Base-by-base conservation (phyloP, 1,284 basidiomycete species). In the Fistulinella staudtii region DNA sequence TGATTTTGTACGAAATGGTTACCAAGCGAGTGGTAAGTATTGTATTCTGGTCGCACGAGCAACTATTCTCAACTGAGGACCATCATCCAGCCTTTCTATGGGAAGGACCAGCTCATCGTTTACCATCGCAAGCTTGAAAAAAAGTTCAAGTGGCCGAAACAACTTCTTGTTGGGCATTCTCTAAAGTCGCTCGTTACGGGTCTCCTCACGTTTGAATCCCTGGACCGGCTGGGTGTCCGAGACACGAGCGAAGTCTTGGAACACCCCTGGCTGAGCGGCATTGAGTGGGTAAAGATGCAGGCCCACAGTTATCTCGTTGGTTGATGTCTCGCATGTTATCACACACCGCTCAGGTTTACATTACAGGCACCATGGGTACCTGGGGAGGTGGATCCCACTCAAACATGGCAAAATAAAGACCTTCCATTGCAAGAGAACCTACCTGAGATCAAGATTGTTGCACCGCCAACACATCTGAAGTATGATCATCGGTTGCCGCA, bases 1-100 rank as follows among this genome's bases (percentile, higher is more conserved):
- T 86, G 21, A 79, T 84, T 46, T 67, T 92, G 47, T 92, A 79
- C 54, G 86, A 91, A 51, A 82, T 92, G 76, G 67, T 82, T 2
- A 82, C 82, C 33, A 75, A 76, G 29, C 69, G 71, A 47, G 58
- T 83, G 49, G 77, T 73, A 52, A 50, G 73, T 65, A 5, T 15
- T 23, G 5, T 36, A 21, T 41, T 43, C 38, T 17, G 15, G 17
- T 24, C 22, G 18, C 5, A 24, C 13, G 29, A 27, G 13, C 7
- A 36, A 23, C 11, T 2, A 21, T 23, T 15, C 34, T 43, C 15
- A 27, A 37, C 45, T 46, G 1, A 45, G 15, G 1, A 8, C 1
- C 29, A 7, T 28, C 30, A 43, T 45, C 15, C 43, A 72, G 69
- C 65, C 70, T 5, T 73, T 69, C 52, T 58, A 60, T 31, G 63